These are phyloP conservation scores for Diplodia corticola DNA, from an alignment of 2,329 filamentous ascomycete genomes.

Conservation along the genomic window DNA sequence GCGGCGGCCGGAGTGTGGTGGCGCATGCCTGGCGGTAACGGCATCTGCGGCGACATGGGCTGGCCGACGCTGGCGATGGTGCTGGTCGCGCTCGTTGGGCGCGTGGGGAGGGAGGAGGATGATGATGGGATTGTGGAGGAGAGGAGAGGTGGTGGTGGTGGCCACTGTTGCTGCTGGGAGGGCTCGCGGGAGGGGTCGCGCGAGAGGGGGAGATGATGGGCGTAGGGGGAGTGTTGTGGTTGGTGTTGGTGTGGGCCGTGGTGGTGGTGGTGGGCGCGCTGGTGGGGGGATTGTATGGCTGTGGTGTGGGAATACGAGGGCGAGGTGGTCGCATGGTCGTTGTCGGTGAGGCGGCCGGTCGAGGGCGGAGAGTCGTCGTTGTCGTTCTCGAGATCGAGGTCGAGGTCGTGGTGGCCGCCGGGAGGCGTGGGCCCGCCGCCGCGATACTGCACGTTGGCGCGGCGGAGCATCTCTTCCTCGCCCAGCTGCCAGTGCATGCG, in stretches of 20 bases:
- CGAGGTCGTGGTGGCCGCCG: conserved; percentile 29
- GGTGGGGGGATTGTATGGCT: background rate
- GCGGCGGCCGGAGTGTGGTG: background rate
- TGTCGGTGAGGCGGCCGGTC: conserved; percentile 25
- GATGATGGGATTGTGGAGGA: too few species aligned
- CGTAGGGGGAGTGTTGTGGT: conserved; percentile 23
- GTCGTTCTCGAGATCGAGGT: conserved; percentile 29
- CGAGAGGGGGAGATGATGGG: conserved; percentile 22
- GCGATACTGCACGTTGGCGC: conserved; percentile 85
- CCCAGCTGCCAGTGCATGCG: conserved; percentile 98
- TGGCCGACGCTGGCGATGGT: background rate
- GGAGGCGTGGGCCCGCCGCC: conserved; percentile 25
- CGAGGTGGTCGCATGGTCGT: conserved; percentile 28
- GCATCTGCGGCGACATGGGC: background rate
- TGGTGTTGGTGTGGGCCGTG: conserved; percentile 28
- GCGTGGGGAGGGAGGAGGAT: background rate
- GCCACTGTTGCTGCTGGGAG: background rate
- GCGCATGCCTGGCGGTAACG: background rate
- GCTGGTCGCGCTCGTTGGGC: background rate
- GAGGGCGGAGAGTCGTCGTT: conserved; percentile 32
- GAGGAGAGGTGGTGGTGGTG: background rate
- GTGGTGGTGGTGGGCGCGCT: conserved; percentile 30
- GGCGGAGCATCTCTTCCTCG: conserved; percentile 87
- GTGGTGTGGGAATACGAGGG: conserved; percentile 7
- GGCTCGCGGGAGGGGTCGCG: background rate